These are phyloP conservation scores for Amauroascus verrucosus DNA, from an alignment of 2,329 filamentous ascomycete genomes.

Conservation along the genomic window DNA sequence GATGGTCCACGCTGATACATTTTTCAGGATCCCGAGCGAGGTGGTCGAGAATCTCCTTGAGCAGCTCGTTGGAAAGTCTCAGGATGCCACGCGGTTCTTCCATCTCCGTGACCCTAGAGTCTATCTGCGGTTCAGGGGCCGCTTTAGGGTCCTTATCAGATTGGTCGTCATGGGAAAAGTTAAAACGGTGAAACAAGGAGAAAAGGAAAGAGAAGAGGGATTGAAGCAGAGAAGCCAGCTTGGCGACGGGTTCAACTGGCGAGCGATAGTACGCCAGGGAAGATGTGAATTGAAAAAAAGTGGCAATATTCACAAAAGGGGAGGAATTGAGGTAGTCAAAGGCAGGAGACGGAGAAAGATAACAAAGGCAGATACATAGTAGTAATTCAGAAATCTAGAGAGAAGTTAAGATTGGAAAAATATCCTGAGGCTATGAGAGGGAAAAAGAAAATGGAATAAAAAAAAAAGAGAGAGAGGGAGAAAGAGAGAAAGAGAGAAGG, in stretches of 20 bases:
- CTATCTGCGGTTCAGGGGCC: slow-evolving; percentile 11
- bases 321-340: background rate
- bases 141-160: slow-evolving; percentile 9
- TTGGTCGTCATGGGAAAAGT: slow-evolving; percentile 12
- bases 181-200: slow-evolving; percentile 6
- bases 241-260: slow-evolving; percentile 2
- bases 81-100: slow-evolving; percentile 18
- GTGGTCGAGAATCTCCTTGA: slow-evolving; percentile 43
- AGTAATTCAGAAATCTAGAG: background rate
- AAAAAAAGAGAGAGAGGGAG: slow-evolving; percentile 9
- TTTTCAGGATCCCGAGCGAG: slow-evolving; percentile 44
- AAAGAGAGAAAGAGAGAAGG: slow-evolving; percentile 5
- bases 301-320: background rate
- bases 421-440: background rate
- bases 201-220: slow-evolving; percentile 11
- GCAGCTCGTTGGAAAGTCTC: slow-evolving; percentile 39
- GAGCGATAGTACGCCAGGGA: background rate
- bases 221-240: slow-evolving; percentile 11
- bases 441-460: slow-evolving; percentile 1
- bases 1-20: slow-evolving; percentile 41
- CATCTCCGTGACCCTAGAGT: slow-evolving; percentile 15
- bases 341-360: background rate
- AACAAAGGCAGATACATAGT: slow-evolving; percentile 2
- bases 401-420: background rate
- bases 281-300: slow-evolving; percentile 2